Evolutionary conservation across 306 rosid genomes (phyloP), one percentile per base, ranked within the genome.

Genomic region (Prunus salicina): DNA sequence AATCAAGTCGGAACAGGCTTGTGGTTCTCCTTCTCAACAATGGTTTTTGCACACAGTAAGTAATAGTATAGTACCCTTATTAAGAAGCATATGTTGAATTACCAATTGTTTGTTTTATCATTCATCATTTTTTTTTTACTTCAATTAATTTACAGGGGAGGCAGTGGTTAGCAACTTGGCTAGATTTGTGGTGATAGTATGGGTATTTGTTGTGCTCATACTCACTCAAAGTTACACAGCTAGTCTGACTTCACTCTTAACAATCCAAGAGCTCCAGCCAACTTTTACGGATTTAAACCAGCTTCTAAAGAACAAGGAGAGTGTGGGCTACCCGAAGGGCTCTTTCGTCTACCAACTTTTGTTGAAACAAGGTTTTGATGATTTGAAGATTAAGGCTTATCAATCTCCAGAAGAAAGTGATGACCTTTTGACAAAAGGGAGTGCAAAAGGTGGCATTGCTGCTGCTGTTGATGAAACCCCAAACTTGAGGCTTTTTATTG

Each of bases 151-250:
- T 55, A 43, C 85, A 93, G 93, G 79, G 69, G 92, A 92, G 75
- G 82, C n/a, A 62, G 88, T 93, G n/a, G 49, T 84, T 19, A 87
- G 96, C 81, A 90, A 87, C 81, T 81, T 82, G 76, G 83, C 84
- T 14, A 87, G 93, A 78, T 83, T 82, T 76, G 91, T 93, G 78
- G 86, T 90, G 72, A 76, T 80, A 1, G 46, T 93, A 28, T 93
- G 97, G 96, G 76, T 76, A 30, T 88, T 90, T 75, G 92, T 92
- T 77, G 89, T 90, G 69, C 80, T 87, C 22, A 82, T 92, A 65
- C 70, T 92, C 60, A 84, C 86, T 45, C 93, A 90, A 76, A 90
- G 97, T 60, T 92, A 90, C 75, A 92, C 92, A 8, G 92, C 96
- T 0, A 93, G 96, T 75, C 71, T 90, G 22, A 80, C 96, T 0